phyloP scores from a whole-genome alignment of 2,329 filamentous ascomycete species.

The Cladophialophora carrionii region DNA sequence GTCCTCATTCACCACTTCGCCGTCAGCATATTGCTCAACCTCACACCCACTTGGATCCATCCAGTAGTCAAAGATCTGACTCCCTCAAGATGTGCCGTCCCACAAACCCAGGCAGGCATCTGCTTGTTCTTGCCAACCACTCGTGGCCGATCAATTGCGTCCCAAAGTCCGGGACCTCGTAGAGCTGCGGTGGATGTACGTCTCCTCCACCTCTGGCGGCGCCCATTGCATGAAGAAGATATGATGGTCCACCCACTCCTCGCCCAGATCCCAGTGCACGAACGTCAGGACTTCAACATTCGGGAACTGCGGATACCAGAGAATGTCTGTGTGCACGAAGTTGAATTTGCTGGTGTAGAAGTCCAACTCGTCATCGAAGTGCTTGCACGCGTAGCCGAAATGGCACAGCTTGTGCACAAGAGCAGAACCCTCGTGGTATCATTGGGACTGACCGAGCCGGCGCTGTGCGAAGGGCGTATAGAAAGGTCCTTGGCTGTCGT shows the following conservation, averaged over 20 bases:
- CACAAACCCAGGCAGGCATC: slow-evolving; percentile 68
- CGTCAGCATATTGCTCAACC: slow-evolving; percentile 71
- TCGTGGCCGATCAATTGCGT: slow-evolving; percentile 70
- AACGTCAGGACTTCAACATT: slow-evolving; percentile 50
- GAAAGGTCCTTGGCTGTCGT: slow-evolving; percentile 44
- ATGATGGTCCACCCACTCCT: slow-evolving; percentile 55
- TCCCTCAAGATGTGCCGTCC: slow-evolving; percentile 69
- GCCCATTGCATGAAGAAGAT: slow-evolving; percentile 52
- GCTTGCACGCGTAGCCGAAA: slow-evolving; percentile 47
- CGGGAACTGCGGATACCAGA: slow-evolving; percentile 44
- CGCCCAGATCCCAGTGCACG: slow-evolving; percentile 55
- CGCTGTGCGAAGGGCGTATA: slow-evolving; percentile 48
- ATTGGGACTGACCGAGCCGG: slow-evolving; percentile 45
- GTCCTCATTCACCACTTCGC: slow-evolving; percentile 52
- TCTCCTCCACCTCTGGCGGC: slow-evolving; percentile 23
- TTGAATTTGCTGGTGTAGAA: slow-evolving; percentile 55
- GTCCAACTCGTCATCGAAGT: slow-evolving; percentile 44
- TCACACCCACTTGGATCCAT: slow-evolving; percentile 65
- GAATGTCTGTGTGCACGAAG: slow-evolving; percentile 51
- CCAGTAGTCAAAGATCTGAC: slow-evolving; percentile 75
- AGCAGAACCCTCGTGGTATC: slow-evolving; percentile 52
- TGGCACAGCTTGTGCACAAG: slow-evolving; percentile 51
- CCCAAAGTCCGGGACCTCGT: slow-evolving; percentile 73
- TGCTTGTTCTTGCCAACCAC: slow-evolving; percentile 67
- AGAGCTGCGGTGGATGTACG: slow-evolving; percentile 68